These are phyloP conservation scores for Talaromyces proteolyticus DNA, from an alignment of 495 filamentous ascomycete genomes.

Conservation along the genomic window DNA sequence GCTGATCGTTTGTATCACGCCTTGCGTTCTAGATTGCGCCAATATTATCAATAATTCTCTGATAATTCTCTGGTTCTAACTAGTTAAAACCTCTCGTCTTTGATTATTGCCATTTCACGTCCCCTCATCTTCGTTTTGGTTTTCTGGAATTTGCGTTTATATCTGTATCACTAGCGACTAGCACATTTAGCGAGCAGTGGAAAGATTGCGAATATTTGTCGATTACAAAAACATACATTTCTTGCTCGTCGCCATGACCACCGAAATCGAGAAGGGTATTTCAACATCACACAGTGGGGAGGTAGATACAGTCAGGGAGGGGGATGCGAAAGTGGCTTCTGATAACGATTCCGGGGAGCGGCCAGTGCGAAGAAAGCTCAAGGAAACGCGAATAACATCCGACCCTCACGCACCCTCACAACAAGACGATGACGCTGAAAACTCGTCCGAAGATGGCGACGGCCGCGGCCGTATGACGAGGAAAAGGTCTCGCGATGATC, in stretches of 20 bases:
- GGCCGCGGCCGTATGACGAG: slow-evolving; percentile 34
- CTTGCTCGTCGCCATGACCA: not conserved
- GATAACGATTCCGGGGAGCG: slow-evolving; percentile 45
- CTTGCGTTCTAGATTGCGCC: too few relatives aligned
- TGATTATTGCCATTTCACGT: not conserved
- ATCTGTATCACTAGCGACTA: not conserved
- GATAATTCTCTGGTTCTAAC: too few relatives aligned
- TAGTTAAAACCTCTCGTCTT: not conserved
- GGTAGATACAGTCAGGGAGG: slow-evolving; percentile 12
- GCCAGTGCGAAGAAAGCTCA: slow-evolving; percentile 55
- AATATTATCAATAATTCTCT: too few relatives aligned
- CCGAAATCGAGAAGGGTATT: not conserved
- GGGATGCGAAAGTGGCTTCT: slow-evolving; percentile 24
- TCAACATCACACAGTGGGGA: not conserved
- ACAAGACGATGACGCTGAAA: slow-evolving; percentile 9
- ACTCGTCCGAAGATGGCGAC: slow-evolving; percentile 16
- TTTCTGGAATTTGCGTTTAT: not conserved
- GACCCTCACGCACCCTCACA: slow-evolving; percentile 1
- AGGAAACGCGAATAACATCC: slow-evolving; percentile 52
- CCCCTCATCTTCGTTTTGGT: not conserved
- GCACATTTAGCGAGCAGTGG: too few relatives aligned
- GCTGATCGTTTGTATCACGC: too few relatives aligned
- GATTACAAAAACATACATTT: not conserved
- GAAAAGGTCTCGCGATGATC: slow-evolving; percentile 54
- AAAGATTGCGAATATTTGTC: too few relatives aligned